Conservation (phyloP, 352 stramenopile species). For the Pythium aphanidermatum region DNA sequence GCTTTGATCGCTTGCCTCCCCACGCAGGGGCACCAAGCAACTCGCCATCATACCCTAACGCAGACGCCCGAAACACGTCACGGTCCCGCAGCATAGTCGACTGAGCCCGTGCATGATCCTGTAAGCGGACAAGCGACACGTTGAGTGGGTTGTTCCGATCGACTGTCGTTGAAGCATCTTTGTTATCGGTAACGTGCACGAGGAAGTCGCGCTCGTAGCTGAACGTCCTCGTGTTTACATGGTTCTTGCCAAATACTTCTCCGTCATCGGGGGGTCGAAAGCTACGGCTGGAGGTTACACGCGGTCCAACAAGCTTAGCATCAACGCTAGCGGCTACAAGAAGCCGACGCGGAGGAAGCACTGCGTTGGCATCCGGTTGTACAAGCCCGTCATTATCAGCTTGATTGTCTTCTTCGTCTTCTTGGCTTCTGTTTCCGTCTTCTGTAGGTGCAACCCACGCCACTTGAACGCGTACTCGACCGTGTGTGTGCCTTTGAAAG, state of each 20-base stretch:
- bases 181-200: conserved; percentile 25
- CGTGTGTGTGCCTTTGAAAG: conserved; percentile 36
- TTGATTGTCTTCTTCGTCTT: background rate
- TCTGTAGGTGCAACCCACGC: conserved; percentile 28
- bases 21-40: background rate
- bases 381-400: no score
- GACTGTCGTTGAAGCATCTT: conserved; percentile 16
- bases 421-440: background rate
- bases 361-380: background rate
- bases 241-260: conserved; percentile 1
- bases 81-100: conserved; percentile 25
- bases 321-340: conserved; percentile 2
- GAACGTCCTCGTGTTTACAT: conserved; percentile 26
- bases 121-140: conserved; percentile 34
- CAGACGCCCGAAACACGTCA: conserved; percentile 39
- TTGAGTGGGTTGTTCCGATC: conserved; percentile 80
- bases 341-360: conserved; percentile 11
- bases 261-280: background rate
- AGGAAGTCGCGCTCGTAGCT: conserved; percentile 64
- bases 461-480: conserved; percentile 35
- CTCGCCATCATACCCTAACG: conserved; percentile 11
- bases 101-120: conserved; percentile 32
- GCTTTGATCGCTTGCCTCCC: conserved; percentile 5
- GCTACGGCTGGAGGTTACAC: conserved; percentile 5
- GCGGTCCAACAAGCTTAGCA: conserved; percentile 17